A percentile compares a stretch with the other conserved stretches of the same genome.
Conservation (phyloP, 2,329 filamentous ascomycete genomes). For the Aspergillus terreus region DNA sequence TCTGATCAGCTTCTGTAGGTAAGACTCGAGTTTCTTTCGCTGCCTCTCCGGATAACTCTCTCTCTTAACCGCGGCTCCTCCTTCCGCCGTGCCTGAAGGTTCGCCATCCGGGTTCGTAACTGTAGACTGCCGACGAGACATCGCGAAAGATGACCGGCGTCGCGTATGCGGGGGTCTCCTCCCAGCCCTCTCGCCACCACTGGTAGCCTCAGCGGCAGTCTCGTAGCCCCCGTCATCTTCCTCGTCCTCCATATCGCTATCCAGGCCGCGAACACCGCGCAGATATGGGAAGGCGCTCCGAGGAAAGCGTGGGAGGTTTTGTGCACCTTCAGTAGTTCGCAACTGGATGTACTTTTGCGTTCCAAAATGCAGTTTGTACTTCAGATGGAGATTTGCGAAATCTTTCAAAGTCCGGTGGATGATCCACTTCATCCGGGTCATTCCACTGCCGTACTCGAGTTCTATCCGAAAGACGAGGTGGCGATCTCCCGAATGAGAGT, state of each 20-base stretch:
- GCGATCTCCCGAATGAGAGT: slow-evolving; percentile 55
- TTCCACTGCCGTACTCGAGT: slow-evolving; percentile 90
- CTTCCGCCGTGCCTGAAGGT: slow-evolving; percentile 28
- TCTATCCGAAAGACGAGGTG: slow-evolving; percentile 89
- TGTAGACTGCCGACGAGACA: slow-evolving; percentile 59
- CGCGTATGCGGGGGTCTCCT: slow-evolving; percentile 42
- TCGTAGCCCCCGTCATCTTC: slow-evolving; percentile 49
- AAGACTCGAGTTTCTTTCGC: slow-evolving; percentile 79
- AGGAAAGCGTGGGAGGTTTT: slow-evolving; percentile 86
- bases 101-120: slow-evolving; percentile 37
- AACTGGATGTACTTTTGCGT: slow-evolving; percentile 78
- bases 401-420: slow-evolving; percentile 83
- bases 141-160: slow-evolving; percentile 53
- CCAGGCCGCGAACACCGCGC: slow-evolving; percentile 72
- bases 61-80: slow-evolving; percentile 39
- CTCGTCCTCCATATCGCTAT: slow-evolving; percentile 74
- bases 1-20: slow-evolving; percentile 88
- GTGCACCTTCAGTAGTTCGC: slow-evolving; percentile 62
- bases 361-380: slow-evolving; percentile 83
- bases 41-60: slow-evolving; percentile 74
- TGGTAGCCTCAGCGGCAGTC: slow-evolving; percentile 61
- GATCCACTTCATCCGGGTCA: slow-evolving; percentile 95
- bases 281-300: slow-evolving; percentile 86
- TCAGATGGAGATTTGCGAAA: slow-evolving; percentile 86
- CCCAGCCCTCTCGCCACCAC: slow-evolving; percentile 60